Percentiles rank a stretch among this genome's conserved stretches.
These are phyloP conservation scores for Rhynchospora tenuis DNA, from an alignment of 176 grass and related monocot species.

Conservation along the genomic window DNA sequence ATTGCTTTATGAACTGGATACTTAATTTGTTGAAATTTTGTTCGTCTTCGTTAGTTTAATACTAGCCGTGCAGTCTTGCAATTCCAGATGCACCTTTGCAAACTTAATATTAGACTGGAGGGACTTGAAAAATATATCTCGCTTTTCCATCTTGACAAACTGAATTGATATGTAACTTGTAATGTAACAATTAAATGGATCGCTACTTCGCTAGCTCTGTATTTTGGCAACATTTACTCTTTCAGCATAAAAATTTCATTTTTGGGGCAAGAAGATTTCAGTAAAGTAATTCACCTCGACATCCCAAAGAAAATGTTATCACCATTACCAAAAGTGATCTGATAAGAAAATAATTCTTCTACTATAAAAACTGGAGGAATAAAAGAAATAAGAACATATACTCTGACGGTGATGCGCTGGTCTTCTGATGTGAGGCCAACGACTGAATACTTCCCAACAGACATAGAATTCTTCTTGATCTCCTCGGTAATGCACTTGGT, in stretches of 20 bases:
- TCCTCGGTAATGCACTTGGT: constrained; percentile 84
- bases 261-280: no score
- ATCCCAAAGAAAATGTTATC: no score
- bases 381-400: constrained; percentile 10
- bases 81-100: neutral
- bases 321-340: no score
- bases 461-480: constrained; percentile 51
- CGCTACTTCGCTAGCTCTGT: no score
- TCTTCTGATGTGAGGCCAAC: constrained; percentile 34
- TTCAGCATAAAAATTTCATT: no score
- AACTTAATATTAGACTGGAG: neutral
- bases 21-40: neutral
- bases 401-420: constrained; percentile 43
- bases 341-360: neutral
- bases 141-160: neutral
- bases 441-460: constrained; percentile 61
- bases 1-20: neutral
- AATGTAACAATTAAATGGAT: neutral
- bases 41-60: neutral
- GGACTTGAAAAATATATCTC: neutral
- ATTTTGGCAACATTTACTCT: neutral
- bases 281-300: no score
- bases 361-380: neutral
- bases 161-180: neutral
- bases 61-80: neutral